These are phyloP conservation scores for Neoscytalidium dimidiatum DNA, from an alignment of 2,329 filamentous ascomycete genomes.

Conservation along the genomic window DNA sequence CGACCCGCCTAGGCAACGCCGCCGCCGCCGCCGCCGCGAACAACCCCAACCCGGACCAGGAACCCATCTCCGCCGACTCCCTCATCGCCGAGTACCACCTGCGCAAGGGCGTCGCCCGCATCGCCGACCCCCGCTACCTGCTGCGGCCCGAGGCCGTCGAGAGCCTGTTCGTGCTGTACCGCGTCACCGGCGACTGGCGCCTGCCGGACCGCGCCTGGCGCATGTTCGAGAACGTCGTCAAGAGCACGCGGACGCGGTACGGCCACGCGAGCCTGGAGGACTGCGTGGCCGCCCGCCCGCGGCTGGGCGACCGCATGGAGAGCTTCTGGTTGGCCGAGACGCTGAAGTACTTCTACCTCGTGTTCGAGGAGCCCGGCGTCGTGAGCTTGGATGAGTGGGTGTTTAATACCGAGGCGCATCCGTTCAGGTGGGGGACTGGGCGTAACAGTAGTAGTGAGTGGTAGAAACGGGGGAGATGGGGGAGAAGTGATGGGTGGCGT, in stretches of 20 bases:
- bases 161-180: slow-evolving; percentile 58
- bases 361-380: slow-evolving; percentile 45
- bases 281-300: slow-evolving; percentile 38
- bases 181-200: slow-evolving; percentile 49
- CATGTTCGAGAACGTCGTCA: slow-evolving; percentile 50
- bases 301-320: slow-evolving; percentile 48
- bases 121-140: slow-evolving; percentile 10
- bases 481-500: too few relatives aligned
- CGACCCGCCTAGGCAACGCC: neutral
- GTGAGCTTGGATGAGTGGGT: slow-evolving; percentile 50
- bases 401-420: slow-evolving; percentile 36
- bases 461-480: neutral
- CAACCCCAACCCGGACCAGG: too few relatives aligned
- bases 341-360: slow-evolving; percentile 52
- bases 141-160: slow-evolving; percentile 59
- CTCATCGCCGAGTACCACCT: neutral
- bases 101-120: slow-evolving; percentile 12
- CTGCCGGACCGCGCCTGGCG: slow-evolving; percentile 51
- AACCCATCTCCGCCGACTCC: neutral
- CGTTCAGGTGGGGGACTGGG: slow-evolving; percentile 3
- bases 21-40: neutral
- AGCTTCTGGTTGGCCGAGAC: slow-evolving; percentile 54
- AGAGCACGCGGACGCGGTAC: slow-evolving; percentile 44
- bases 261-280: slow-evolving; percentile 49
- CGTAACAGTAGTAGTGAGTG: neutral